Conservation (phyloP, 257 asterid species). For the Catharanthus roseus region DNA sequence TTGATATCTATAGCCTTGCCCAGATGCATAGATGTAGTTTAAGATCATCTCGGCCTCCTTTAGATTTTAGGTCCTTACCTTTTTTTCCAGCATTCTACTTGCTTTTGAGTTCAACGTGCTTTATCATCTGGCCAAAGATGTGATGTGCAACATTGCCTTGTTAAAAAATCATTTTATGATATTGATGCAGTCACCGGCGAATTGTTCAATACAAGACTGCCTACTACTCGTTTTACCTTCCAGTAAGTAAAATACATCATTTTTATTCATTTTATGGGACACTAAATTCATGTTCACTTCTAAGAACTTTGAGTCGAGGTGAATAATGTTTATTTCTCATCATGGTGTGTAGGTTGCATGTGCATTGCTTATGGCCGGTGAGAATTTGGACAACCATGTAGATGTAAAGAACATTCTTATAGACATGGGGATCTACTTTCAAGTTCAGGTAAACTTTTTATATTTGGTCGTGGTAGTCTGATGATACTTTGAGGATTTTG, state of each 20-base stretch:
- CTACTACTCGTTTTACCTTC: conserved; percentile 92
- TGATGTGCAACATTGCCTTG: background rate
- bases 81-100: background rate
- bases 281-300: conserved; percentile 3
- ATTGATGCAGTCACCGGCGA: conserved; percentile 74
- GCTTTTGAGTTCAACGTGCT: background rate
- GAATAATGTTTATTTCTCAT: background rate
- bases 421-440: conserved; percentile 92
- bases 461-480: background rate
- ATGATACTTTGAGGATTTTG: background rate
- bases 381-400: conserved; percentile 59
- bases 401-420: conserved; percentile 63
- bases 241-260: conserved; percentile 41
- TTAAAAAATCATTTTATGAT: background rate
- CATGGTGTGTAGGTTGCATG: conserved; percentile 65
- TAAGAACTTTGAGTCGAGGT: background rate
- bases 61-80: background rate
- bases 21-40: background rate
- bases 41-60: too few species aligned
- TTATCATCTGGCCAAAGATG: background rate
- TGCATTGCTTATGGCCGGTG: conserved; percentile 88
- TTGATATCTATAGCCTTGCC: background rate
- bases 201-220: conserved; percentile 92
- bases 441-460: conserved; percentile 63
- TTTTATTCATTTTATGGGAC: conserved; percentile 6